A percentile compares a stretch with the other conserved stretches of the same genome.
phyloP scores from a whole-genome alignment of 1,284 basidiomycete species.

The Somion occarium region DNA sequence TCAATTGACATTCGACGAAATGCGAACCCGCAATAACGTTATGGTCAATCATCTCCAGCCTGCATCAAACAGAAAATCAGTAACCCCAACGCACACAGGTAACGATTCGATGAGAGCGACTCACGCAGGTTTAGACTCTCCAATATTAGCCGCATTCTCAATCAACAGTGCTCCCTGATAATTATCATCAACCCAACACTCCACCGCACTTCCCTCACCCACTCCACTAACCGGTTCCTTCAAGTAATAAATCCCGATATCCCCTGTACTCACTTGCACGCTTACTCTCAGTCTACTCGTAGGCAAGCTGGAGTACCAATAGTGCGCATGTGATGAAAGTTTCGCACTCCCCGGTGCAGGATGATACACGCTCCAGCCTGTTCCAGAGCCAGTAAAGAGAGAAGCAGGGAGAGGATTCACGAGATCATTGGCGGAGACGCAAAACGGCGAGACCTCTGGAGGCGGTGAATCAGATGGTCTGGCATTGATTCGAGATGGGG shows the following conservation, averaged over 20 bases:
- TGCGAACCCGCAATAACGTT: conserved; percentile 75
- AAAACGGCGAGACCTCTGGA: conserved; percentile 84
- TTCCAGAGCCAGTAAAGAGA: conserved; percentile 73
- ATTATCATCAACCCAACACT: conserved; percentile 89
- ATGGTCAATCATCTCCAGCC: conserved; percentile 76
- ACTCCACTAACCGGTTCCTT: conserved; percentile 49
- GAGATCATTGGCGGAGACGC: conserved; percentile 89
- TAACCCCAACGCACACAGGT: too few species aligned
- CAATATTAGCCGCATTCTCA: conserved; percentile 55
- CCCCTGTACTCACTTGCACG: conserved; percentile 68
- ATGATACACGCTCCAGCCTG: conserved; percentile 79
- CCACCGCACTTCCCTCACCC: conserved; percentile 56
- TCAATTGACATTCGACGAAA: conserved; percentile 78
- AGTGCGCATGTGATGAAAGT: conserved; percentile 62
- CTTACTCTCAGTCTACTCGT: conserved; percentile 76
- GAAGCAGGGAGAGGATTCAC: conserved; percentile 90
- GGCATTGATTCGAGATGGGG: conserved; percentile 69
- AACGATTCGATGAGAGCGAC: conserved; percentile 29
- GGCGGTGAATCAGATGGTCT: conserved; percentile 59
- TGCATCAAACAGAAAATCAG: conserved; percentile 32
- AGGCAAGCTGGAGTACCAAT: conserved; percentile 83
- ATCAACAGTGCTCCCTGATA: conserved; percentile 55
- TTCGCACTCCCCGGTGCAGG: conserved; percentile 45
- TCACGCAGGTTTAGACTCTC: conserved; percentile 48
- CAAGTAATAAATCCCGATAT: conserved; percentile 77